Conservation (phyloP, 495 filamentous ascomycete species). For the Hypoxylon perforatum region DNA sequence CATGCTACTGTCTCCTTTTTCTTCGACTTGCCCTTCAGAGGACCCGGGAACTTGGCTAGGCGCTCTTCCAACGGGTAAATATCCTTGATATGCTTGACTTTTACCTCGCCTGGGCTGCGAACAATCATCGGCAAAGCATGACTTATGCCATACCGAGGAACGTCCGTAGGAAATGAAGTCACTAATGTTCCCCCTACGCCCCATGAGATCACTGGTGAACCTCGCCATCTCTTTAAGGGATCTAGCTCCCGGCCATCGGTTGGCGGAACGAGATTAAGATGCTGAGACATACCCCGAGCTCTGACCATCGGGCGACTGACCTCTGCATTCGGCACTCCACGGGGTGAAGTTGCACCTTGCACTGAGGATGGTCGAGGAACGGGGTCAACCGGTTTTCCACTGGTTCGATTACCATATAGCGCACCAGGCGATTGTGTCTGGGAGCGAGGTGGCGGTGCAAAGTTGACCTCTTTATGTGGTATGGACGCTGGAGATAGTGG, state of each 20-base stretch:
- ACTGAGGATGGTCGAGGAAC: slow-evolving; percentile 77
- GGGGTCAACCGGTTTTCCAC: slow-evolving; percentile 61
- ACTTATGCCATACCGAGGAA: slow-evolving; percentile 84
- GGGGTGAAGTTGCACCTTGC: slow-evolving; percentile 64
- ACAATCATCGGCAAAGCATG: slow-evolving; percentile 79
- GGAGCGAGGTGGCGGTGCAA: slow-evolving; percentile 74
- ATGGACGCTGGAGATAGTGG: slow-evolving; percentile 45
- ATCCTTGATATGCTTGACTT: slow-evolving; percentile 74
- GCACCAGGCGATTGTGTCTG: slow-evolving; percentile 87
- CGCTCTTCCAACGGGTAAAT: slow-evolving; percentile 74
- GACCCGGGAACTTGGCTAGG: slow-evolving; percentile 86
- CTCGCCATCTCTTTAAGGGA: slow-evolving; percentile 87
- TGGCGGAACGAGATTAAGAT: slow-evolving; percentile 64
- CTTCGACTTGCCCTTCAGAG: slow-evolving; percentile 86
- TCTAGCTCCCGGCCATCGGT: slow-evolving; percentile 84
- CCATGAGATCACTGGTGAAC: slow-evolving; percentile 85
- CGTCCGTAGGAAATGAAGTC: slow-evolving; percentile 87
- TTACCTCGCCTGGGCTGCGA: slow-evolving; percentile 86
- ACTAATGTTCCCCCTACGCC: slow-evolving; percentile 86
- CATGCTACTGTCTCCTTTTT: slow-evolving; percentile 93
- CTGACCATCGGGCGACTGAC: slow-evolving; percentile 30
- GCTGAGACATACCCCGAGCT: slow-evolving; percentile 53
- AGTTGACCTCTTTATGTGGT: slow-evolving; percentile 49
- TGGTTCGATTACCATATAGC: slow-evolving; percentile 61
- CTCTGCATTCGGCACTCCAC: slow-evolving; percentile 49